Evolutionary conservation across 331 rosid genomes (phyloP), one percentile per base, ranked within the genome.

Genomic region (Telfairia occidentalis): DNA sequence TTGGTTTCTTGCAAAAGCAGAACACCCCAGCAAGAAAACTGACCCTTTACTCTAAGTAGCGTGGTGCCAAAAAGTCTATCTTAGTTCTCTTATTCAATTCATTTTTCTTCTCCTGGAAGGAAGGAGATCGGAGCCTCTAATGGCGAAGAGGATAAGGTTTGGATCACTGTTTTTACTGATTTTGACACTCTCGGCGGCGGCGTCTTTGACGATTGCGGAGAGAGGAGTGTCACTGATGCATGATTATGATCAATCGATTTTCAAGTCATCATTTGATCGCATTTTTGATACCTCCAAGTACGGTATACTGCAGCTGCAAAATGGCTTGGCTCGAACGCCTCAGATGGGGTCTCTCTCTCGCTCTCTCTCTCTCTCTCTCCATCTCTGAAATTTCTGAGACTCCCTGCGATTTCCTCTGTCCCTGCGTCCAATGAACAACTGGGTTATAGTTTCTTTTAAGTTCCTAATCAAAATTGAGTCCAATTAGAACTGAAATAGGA

Each of bases 291-390:
- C 96, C 82, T 95, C 98, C 10, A 90, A 80, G 46, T 95, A 91
- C 69, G 98, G 98, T 5, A 18, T 80, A 49, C 40, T 86, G 28
- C 91, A 95, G 24, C 89, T 95, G 23, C 53, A 71, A 73, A 95
- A 95, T 74, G 98, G 98, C 10, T 84, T 95, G 96, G 97, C 92
- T 76, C 79, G 5, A 53, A 92, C 96, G 65, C 97, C 98, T 84
- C 98, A 87, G 67, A 95, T 95, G 97, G 98, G 98, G 98, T 90
- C 48, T 69, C 6, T 15, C 21, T 66, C 19, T 42, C 18, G 13
- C 53, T 46, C n/a, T 46, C 52, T 46, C 52, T 46, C 52, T 46
- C 52, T 75, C 48, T 55, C 59, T 50, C 66, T 52, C 58, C 66
- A 9, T 37, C 32, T 19, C 80, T 46, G 34, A 64, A 35, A 16